Base-by-base conservation (phyloP, 2,329 filamentous ascomycete species). In the Didymella keratinophila region DNA sequence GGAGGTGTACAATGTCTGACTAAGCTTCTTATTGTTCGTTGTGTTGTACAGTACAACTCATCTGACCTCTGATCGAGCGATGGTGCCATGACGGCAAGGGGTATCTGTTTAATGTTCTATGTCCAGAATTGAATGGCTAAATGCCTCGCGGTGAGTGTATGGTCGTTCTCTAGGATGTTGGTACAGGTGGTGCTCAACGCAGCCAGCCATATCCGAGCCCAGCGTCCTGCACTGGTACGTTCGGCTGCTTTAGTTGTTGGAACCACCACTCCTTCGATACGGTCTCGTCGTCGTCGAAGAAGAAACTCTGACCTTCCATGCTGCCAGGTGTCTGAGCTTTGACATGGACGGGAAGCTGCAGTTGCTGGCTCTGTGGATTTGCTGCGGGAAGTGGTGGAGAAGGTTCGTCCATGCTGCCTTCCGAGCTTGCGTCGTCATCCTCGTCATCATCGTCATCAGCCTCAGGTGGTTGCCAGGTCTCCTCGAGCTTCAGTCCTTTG, bases 401-500 rank as follows among this genome's bases (percentile, higher is more conserved):
- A 0, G 70, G 68, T 52, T 80, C 76, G n/a, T 75, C 76, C 3
- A 16, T 70, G 50, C 73, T 80, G 47, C 65, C 80, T 2, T 86
- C 86, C 1, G 73, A 76, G 59, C 73, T 76, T 45, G 70, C 71
- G 43, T 76, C 74, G 11, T 79, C 85, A 0, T 71, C 68, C 3
- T 82, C 83, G 0, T 85, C 86, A 1, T 86, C 85, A 0, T 72
- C 69, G 4, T 70, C 71, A 2, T 76, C 74, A 1, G 72, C 68
- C 45, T 74, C 71, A 4, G 88, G 89, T 18, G 83, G 90, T 74
- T 86, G 89, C 90, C 84, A 94, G 0, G 90, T 90, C 73, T 93
- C 90, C 76, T 94, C 91, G 3, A 95, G 80, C 73, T 93, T 94
- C 65, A 94, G 79, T 0, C 91, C 90, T 75, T 92, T 91, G 56